phyloP scores from a whole-genome alignment of 768 basidiomycete species.

The Tulasnella sp. region DNA sequence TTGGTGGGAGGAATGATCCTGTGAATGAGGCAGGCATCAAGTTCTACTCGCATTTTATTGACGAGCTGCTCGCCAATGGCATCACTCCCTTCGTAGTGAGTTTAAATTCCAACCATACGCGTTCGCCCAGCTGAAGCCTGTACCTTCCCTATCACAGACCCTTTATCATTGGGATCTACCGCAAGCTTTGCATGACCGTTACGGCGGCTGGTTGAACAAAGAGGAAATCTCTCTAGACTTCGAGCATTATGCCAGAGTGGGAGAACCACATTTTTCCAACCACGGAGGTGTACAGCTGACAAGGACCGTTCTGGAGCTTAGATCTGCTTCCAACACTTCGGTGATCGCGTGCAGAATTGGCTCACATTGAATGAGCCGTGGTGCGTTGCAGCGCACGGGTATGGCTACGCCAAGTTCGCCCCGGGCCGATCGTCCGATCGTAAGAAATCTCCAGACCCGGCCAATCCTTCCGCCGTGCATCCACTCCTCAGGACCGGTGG shows the following conservation, averaged over 20 bases:
- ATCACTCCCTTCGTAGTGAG: slow-evolving; percentile 54
- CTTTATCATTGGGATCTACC: slow-evolving; percentile 75
- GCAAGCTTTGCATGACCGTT: slow-evolving; percentile 58
- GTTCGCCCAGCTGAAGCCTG: background rate
- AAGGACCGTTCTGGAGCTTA: slow-evolving; percentile 19
- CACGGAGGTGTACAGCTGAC: background rate
- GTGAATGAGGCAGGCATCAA: slow-evolving; percentile 58
- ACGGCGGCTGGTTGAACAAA: slow-evolving; percentile 66
- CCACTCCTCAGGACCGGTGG: slow-evolving; percentile 15
- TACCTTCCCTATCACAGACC: slow-evolving; percentile 42
- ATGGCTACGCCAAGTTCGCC: slow-evolving; percentile 58
- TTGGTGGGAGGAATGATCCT: slow-evolving; percentile 63
- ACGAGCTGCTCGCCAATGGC: slow-evolving; percentile 48
- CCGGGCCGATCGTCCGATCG: slow-evolving; percentile 61
- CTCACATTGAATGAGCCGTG: slow-evolving; percentile 69
- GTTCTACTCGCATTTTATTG: slow-evolving; percentile 62
- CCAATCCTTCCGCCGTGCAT: background rate
- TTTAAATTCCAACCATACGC: slow-evolving; percentile 26
- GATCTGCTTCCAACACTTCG: slow-evolving; percentile 65
- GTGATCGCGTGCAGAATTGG: slow-evolving; percentile 69
- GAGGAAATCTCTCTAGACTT: slow-evolving; percentile 57
- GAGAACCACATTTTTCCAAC: slow-evolving; percentile 18
- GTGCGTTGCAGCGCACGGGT: slow-evolving; percentile 57
- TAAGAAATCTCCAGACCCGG: slow-evolving; percentile 36
- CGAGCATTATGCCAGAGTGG: slow-evolving; percentile 43